These are phyloP conservation scores for Acacia concinna DNA, from an alignment of 331 rosid genomes.

Conservation along the genomic window DNA sequence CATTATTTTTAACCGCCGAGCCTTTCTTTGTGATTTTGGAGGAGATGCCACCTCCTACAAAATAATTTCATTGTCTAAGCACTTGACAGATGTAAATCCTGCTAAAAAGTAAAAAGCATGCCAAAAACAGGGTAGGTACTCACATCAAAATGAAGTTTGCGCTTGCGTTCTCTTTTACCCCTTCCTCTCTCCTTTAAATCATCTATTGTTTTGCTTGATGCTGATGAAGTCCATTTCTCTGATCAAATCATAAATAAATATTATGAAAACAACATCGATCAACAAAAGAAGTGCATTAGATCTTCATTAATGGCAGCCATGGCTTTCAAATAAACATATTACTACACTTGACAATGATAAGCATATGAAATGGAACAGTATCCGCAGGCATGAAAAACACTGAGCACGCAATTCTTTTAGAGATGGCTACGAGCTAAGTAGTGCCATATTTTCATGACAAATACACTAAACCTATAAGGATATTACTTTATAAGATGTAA, in stretches of 20 bases:
- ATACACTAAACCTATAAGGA: slow-evolving; percentile 9
- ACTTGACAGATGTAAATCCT: not conserved
- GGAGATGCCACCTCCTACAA: slow-evolving; percentile 52
- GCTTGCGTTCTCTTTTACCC: slow-evolving; percentile 70
- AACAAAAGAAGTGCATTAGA: slow-evolving; percentile 9
- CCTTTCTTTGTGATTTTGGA: slow-evolving; percentile 43
- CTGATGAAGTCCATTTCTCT: slow-evolving; percentile 60
- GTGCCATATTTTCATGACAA: slow-evolving; percentile 19
- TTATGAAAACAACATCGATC: not conserved
- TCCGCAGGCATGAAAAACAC: not conserved
- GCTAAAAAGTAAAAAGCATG: not conserved
- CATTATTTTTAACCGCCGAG: slow-evolving; percentile 71
- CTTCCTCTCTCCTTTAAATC: slow-evolving; percentile 51
- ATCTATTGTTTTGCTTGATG: slow-evolving; percentile 51
- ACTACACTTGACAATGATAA: not conserved
- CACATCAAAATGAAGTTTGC: slow-evolving; percentile 66
- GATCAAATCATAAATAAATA: slow-evolving; percentile 33
- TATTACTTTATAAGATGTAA: no score
- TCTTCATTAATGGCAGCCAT: not conserved
- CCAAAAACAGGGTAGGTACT: slow-evolving; percentile 33
- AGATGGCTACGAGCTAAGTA: not conserved
- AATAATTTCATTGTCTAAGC: slow-evolving; percentile 29
- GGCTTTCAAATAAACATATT: slow-evolving; percentile 23
- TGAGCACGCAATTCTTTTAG: not conserved
- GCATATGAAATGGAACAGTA: not conserved